A percentile compares a stretch with the other conserved stretches of the same genome.
Conservation (phyloP, 306 rosid species). For the Begonia masoniana region DNA sequence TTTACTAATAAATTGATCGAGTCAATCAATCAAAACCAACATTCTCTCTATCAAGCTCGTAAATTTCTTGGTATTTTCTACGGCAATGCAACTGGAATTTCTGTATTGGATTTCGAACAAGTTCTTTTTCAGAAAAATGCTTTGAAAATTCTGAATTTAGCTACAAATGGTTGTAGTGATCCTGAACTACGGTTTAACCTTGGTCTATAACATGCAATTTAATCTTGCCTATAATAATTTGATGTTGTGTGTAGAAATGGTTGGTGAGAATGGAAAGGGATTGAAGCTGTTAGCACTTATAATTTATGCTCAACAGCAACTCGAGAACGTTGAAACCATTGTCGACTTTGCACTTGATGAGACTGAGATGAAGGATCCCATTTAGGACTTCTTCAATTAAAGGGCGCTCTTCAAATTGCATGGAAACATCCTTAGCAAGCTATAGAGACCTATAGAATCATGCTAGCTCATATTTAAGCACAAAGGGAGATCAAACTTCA, state of each 20-base stretch:
- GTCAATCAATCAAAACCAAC: conserved; percentile 29
- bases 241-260: conserved; percentile 42
- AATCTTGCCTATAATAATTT: conserved; percentile 48
- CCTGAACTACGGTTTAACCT: conserved; percentile 50
- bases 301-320: conserved; percentile 60
- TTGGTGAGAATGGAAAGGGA: conserved; percentile 48
- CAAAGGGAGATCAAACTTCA: conserved; percentile 35
- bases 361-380: conserved; percentile 39
- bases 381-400: conserved; percentile 64
- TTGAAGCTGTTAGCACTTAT: conserved; percentile 66
- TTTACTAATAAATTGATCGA: conserved; percentile 33
- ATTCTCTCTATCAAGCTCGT: too few relatives aligned
- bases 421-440: conserved; percentile 80
- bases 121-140: conserved; percentile 42
- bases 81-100: conserved; percentile 59
- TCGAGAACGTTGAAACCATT: conserved; percentile 64
- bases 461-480: conserved; percentile 65
- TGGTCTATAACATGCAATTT: conserved; percentile 68
- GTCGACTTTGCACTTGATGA: conserved; percentile 80
- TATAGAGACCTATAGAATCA: conserved; percentile 74
- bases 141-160: conserved; percentile 38
- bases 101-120: conserved; percentile 66
- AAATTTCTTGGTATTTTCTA: too few relatives aligned
- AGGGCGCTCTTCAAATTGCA: conserved; percentile 72
- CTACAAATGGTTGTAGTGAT: conserved; percentile 30